Percentiles rank a stretch among this genome's conserved stretches.
These are phyloP conservation scores for Podaxis mareebaensis DNA, from an alignment of 768 basidiomycete species.

Conservation along the genomic window DNA sequence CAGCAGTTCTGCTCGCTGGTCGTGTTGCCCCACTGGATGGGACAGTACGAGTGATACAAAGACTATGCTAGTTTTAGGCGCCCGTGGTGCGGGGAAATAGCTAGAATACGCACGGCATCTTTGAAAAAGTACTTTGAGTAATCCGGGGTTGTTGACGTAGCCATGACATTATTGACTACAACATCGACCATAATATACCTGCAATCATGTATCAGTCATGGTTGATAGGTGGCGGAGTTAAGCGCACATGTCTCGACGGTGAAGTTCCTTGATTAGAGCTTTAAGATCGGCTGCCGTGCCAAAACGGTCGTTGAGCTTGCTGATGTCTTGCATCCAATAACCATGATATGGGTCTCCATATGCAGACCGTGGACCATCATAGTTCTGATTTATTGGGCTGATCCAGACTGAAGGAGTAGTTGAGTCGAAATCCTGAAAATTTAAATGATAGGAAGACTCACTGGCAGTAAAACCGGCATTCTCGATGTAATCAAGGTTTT, in stretches of 20 bases:
- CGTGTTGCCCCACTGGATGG: slow-evolving; percentile 66
- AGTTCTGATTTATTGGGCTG: slow-evolving; percentile 79
- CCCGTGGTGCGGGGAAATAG: background rate
- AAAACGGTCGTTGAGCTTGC: slow-evolving; percentile 67
- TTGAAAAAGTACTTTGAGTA: slow-evolving; percentile 71
- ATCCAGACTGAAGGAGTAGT: slow-evolving; percentile 63
- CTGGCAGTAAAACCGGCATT: slow-evolving; percentile 80
- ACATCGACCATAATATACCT: slow-evolving; percentile 85
- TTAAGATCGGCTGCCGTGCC: slow-evolving; percentile 75
- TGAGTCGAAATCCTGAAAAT: slow-evolving; percentile 3
- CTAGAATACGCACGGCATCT: slow-evolving; percentile 42
- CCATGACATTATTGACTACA: slow-evolving; percentile 86
- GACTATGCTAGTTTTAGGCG: slow-evolving; percentile 36
- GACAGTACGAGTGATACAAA: slow-evolving; percentile 79
- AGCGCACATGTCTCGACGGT: slow-evolving; percentile 68
- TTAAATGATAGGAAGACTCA: slow-evolving; percentile 27
- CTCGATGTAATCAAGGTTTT: slow-evolving; percentile 85
- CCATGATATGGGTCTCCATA: slow-evolving; percentile 88
- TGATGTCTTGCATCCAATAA: slow-evolving; percentile 77
- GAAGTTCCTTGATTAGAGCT: slow-evolving; percentile 62
- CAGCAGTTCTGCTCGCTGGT: slow-evolving; percentile 79
- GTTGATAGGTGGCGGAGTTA: slow-evolving; percentile 2
- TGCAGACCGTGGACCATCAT: slow-evolving; percentile 63
- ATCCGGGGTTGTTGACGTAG: slow-evolving; percentile 61
- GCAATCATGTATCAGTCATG: background rate